Evolutionary conservation across 495 filamentous ascomycete species (phyloP), one percentile per base, ranked within the genome.

Genomic region (Trichoderma asperelloides): DNA sequence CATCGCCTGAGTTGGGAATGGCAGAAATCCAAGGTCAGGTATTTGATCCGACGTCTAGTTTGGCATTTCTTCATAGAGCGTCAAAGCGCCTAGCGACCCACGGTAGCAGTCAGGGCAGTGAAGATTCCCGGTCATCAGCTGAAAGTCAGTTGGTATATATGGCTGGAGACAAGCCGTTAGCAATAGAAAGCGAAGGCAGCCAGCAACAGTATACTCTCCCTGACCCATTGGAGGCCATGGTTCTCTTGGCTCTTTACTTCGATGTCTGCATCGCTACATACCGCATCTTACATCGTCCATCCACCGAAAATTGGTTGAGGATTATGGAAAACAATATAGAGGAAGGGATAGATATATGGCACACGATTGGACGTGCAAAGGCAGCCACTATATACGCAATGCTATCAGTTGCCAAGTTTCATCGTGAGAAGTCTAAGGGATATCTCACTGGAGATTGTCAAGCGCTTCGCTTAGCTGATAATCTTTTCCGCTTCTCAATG

Each of bases 251-350:
- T 6, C 73, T 78, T 12, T 82, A 82, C 63, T 82, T 82, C 64
- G 79, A 82, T 55, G 78, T 77, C 65, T 80, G 79, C 2, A 81
- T 82, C 70, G 80, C 80, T 27, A 82, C 80, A 0, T 82, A 81
- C 65, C 78, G 80, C 3, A 80, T 82, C 47, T 67, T 82, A 37
- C 78, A 81, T 64, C 70, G 77, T 7, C 77, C 75, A 0, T 78
- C 73, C 64, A 78, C 77, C n/a, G 76, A 79, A 62, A 63, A 70
- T 18, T 81, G 78, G 78, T 71, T 80, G 15, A 72, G 70, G 25
- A 72, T 76, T 65, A 69, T 82, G 16, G 30, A 71, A 27, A 60
- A 65, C 13, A 65, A 73, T 41, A 7, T 82, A 80, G 68, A 70
- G 73, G 57, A 70, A 70, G 66, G 66, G 3, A 9, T 27, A 4